These are phyloP conservation scores for Comarum palustre DNA, from an alignment of 306 rosid genomes.

Conservation along the genomic window DNA sequence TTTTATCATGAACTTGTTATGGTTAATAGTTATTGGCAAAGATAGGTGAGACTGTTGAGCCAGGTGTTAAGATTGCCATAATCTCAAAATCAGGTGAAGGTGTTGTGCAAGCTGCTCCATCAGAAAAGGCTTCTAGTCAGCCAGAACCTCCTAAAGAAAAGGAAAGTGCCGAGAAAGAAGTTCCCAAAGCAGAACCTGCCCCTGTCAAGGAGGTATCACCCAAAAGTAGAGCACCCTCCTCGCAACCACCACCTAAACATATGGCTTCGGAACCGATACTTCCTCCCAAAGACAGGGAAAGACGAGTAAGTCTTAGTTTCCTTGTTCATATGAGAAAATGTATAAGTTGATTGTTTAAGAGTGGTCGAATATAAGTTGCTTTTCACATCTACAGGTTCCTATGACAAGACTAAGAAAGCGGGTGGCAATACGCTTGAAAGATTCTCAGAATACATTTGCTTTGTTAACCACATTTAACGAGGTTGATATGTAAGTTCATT, in stretches of 20 bases:
- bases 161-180: slow-evolving; percentile 31
- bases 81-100: slow-evolving; percentile 59
- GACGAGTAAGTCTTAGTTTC: slow-evolving; percentile 44
- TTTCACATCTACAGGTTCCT: slow-evolving; percentile 43
- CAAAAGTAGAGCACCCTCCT: slow-evolving; percentile 36
- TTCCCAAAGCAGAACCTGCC: slow-evolving; percentile 36
- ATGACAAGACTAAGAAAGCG: slow-evolving; percentile 69
- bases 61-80: slow-evolving; percentile 54
- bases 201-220: slow-evolving; percentile 30
- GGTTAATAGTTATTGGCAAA: slow-evolving; percentile 46
- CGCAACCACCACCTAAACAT: slow-evolving; percentile 31
- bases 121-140: slow-evolving; percentile 38
- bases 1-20: slow-evolving; percentile 5
- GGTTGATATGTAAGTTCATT: slow-evolving; percentile 53
- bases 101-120: slow-evolving; percentile 37
- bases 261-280: slow-evolving; percentile 44
- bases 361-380: not conserved
- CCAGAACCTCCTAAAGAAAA: slow-evolving; percentile 35
- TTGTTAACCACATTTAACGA: slow-evolving; percentile 64
- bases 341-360: not conserved
- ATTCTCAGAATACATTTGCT: slow-evolving; percentile 65
- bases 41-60: slow-evolving; percentile 62
- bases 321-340: slow-evolving; percentile 10
- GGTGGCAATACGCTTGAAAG: slow-evolving; percentile 65
- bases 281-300: slow-evolving; percentile 66